Evolutionary conservation across 2,329 filamentous ascomycete species (phyloP).

Genomic region (Aspergillus niger): DNA sequence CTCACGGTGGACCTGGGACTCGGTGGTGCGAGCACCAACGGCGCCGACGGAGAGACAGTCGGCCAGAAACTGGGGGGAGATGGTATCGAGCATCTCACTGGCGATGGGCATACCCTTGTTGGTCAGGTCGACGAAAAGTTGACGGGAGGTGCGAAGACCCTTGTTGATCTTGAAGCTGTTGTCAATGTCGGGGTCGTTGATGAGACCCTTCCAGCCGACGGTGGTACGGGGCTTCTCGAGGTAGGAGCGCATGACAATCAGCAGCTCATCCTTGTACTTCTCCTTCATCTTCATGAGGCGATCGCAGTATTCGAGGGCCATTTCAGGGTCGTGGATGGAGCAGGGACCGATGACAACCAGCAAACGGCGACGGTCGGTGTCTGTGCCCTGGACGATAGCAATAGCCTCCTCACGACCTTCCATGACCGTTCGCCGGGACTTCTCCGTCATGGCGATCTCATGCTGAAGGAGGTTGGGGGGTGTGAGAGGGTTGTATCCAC

Average conservation of each 20-base stretch:
- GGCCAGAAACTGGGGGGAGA: constrained; percentile 93
- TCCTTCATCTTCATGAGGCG: constrained; percentile 77
- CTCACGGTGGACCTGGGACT: constrained; percentile 93
- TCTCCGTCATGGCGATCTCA: constrained; percentile 67
- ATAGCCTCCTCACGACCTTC: constrained; percentile 62
- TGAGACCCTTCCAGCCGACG: constrained; percentile 97
- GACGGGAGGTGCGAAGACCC: constrained; percentile 79
- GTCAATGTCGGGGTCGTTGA: constrained; percentile 98
- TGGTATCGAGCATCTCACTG: constrained; percentile 97
- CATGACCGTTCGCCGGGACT: constrained; percentile 56
- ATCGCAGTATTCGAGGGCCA: constrained; percentile 91
- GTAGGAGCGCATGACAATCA: constrained; percentile 97
- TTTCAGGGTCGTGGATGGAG: constrained; percentile 92
- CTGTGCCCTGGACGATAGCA: constrained; percentile 61
- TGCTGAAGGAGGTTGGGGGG: constrained; percentile 92
- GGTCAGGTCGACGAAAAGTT: constrained; percentile 92
- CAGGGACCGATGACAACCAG: constrained; percentile 90
- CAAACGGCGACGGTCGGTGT: constrained; percentile 57
- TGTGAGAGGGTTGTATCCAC: constrained; percentile 90
- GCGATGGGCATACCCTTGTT: constrained; percentile 92
- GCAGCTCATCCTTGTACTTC: constrained; percentile 83
- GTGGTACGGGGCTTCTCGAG: constrained; percentile 98
- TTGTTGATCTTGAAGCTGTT: constrained; percentile 99
- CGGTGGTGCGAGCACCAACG: constrained; percentile 93
- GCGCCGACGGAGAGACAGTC: constrained; percentile 90